These are phyloP conservation scores for Eucalyptus pauciflora DNA, from an alignment of 345 rosid species.

Conservation along the genomic window DNA sequence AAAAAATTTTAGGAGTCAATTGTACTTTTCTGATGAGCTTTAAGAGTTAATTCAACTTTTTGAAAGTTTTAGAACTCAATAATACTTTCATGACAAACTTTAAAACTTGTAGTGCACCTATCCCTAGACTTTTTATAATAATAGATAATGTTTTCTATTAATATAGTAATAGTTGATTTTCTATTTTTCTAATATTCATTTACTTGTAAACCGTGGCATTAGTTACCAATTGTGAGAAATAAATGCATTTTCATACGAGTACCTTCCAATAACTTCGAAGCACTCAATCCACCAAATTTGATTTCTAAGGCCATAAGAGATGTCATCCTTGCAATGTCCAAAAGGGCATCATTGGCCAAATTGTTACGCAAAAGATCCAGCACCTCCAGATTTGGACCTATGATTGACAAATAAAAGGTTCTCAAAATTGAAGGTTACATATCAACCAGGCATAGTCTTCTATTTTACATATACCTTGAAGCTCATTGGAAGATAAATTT, in stretches of 20 bases:
- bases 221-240: background rate
- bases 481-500: background rate
- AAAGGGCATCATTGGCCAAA: background rate
- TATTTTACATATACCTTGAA: background rate
- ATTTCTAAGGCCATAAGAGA: background rate
- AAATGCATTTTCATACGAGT: too few relatives aligned
- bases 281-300: fast-evolving
- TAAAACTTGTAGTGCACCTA: too few relatives aligned
- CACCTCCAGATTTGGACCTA: background rate
- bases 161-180: background rate
- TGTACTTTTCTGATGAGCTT: too few relatives aligned
- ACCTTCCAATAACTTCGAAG: background rate
- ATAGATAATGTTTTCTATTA: too few relatives aligned
- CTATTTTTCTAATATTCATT: too few relatives aligned
- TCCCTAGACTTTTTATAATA: too few relatives aligned
- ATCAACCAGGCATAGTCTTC: background rate
- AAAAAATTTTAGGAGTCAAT: fast-evolving
- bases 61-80: too few relatives aligned
- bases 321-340: fast-evolving
- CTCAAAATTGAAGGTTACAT: background rate
- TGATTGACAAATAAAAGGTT: background rate
- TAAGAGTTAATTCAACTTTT: too few relatives aligned
- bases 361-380: background rate
- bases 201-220: too few relatives aligned
- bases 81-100: fast-evolving